Conservation (phyloP, 108 stramenopile genomes). For the Fragilaria radians region DNA sequence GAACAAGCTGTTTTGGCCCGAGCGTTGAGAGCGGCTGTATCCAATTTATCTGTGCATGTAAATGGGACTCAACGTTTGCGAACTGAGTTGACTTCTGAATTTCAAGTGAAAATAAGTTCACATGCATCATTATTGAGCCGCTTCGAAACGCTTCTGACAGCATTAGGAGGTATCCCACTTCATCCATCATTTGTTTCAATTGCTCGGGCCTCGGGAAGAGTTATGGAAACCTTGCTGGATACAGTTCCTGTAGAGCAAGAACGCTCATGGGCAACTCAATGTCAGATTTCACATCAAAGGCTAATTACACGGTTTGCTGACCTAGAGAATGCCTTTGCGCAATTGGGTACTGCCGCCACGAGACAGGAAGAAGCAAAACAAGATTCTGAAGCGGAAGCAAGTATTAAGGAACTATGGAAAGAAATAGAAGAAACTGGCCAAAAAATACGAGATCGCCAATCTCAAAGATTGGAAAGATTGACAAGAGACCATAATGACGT, state of each 20-base stretch:
- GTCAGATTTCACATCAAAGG: constrained; percentile 61
- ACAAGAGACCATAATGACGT: constrained; percentile 61
- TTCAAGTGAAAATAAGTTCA: constrained; percentile 35
- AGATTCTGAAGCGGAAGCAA: constrained; percentile 58
- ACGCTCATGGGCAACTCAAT: constrained; percentile 65
- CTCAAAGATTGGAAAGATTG: constrained; percentile 44
- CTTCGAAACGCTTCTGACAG: constrained; percentile 55
- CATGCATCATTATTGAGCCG: constrained; percentile 46
- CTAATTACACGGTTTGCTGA: constrained; percentile 47
- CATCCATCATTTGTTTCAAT: constrained; percentile 61
- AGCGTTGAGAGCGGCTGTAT: constrained; percentile 74
- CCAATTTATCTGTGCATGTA: constrained; percentile 78
- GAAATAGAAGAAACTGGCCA: constrained; percentile 50
- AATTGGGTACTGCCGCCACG: constrained; percentile 45
- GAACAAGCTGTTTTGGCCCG: constrained; percentile 78
- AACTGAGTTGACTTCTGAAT: constrained; percentile 53
- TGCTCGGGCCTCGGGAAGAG: constrained; percentile 67
- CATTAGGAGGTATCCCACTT: constrained; percentile 42
- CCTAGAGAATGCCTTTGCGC: constrained; percentile 50
- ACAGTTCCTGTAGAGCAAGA: constrained; percentile 83
- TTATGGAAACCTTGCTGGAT: constrained; percentile 74
- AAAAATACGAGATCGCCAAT: constrained; percentile 49
- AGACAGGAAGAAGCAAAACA: constrained; percentile 52
- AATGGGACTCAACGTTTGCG: constrained; percentile 58
- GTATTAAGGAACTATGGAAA: constrained; percentile 38